These are phyloP conservation scores for Vicia faba DNA, from an alignment of 306 rosid species.

Conservation along the genomic window DNA sequence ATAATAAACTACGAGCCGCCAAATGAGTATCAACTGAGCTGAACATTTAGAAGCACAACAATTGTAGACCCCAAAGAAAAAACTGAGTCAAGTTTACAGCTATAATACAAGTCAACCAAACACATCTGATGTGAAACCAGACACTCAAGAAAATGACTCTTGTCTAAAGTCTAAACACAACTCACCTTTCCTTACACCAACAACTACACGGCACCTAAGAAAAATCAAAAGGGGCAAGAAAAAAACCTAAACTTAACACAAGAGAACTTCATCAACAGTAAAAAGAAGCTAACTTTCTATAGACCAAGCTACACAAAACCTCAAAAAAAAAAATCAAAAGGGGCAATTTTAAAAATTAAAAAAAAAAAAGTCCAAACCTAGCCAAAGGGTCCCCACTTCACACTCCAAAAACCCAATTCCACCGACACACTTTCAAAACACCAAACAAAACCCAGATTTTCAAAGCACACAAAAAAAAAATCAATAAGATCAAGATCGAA, in stretches of 20 bases:
- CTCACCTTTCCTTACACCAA: conserved; percentile 2
- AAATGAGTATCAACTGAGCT: conserved; percentile 21
- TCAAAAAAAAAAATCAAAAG: conserved; percentile 40
- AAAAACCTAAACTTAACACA: conserved; percentile 24
- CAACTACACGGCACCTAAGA: conserved; percentile 2
- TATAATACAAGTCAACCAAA: conserved; percentile 20
- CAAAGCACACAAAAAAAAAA: conserved; percentile 39
- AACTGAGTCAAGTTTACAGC: conserved; percentile 22
- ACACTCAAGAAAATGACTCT: not conserved
- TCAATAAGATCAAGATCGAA: conserved; percentile 44
- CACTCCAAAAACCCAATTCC: conserved; percentile 38
- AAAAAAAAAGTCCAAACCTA: conserved; percentile 33
- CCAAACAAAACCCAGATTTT: conserved; percentile 39
- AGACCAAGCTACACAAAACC: conserved; percentile 33
- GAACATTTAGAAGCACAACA: conserved; percentile 24
- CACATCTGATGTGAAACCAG: conserved; percentile 19
- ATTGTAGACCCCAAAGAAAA: not conserved
- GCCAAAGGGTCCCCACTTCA: conserved; percentile 38
- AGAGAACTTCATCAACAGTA: conserved; percentile 17
- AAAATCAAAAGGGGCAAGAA: conserved; percentile 19
- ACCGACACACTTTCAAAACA: conserved; percentile 47
- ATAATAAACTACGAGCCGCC: conserved; percentile 10
- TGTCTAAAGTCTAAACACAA: conserved; percentile 11
- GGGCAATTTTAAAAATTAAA: conserved; percentile 14
- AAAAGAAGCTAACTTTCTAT: conserved; percentile 35